Base-by-base conservation (phyloP, 2,329 filamentous ascomycete species). In the Fusarium nematophilum region DNA sequence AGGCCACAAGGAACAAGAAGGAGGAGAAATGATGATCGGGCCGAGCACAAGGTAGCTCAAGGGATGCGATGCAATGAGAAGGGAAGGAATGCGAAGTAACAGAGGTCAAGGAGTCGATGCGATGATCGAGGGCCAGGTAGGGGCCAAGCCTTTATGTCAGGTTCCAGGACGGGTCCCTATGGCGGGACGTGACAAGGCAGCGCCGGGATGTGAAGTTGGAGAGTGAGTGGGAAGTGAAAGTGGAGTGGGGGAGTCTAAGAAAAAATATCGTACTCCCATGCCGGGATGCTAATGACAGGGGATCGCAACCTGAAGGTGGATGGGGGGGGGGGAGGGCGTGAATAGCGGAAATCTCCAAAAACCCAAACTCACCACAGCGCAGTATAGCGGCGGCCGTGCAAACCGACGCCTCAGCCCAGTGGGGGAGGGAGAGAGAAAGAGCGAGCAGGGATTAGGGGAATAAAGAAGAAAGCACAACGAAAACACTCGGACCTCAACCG, bases 141-240 rank as follows among this genome's bases (percentile, higher is more conserved):
- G 65, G 65, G 62, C 64, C 67, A 70, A 68, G 67, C 62, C 65
- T 70, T 70, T 70, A 69, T 70, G 67, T 69, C 67, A 68, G 57
- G 62, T 66, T 60, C 67, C 64, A 68, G 57, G 59, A 64, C 50
- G 64, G 67, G 65, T 69, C 66, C 66, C 59, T 58, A 57, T n/a
- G 57, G 65, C 65, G 67, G 67, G 67, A 70, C 61, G 67, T 67
- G 67, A 68, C 65, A 68, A 65, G 65, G 63, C 60, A 61, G 44
- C 48, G 54, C 60, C 54, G 56, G 50, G 58, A 57, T 59, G 54
- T 60, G 53, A 42, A 58, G 56, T 47, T 60, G 61, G 61, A 45
- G 57, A 64, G 61, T 60, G 57, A 57, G 58, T 47, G 48, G 46
- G 54, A 61, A 64, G 52, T 58, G 48, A 61, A 36, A 44, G 66